phyloP scores from a whole-genome alignment of 2,329 filamentous ascomycete genomes.

The Colletotrichum spinosum region DNA sequence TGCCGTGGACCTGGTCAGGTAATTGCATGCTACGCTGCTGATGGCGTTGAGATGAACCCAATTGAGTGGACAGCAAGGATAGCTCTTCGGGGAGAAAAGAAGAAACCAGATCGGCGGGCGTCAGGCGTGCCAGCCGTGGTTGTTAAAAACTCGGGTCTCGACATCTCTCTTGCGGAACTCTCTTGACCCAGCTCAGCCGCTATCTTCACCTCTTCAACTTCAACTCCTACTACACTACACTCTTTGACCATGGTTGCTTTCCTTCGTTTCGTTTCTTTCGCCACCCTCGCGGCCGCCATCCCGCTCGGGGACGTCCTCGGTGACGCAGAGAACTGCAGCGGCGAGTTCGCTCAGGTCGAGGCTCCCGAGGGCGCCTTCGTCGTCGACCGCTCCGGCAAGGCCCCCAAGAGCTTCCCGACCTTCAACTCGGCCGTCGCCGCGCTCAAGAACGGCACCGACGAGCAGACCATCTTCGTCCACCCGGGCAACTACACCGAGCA shows the following conservation, averaged over 20 bases:
- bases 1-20: not conserved
- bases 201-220: not conserved
- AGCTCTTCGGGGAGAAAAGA: not conserved
- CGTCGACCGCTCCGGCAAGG: slow-evolving; percentile 27
- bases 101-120: slow-evolving; percentile 1
- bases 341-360: slow-evolving; percentile 12
- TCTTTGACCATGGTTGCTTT: slow-evolving; percentile 24
- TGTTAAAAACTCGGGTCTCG: slow-evolving; percentile 16
- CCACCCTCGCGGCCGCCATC: slow-evolving; percentile 3
- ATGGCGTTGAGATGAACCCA: slow-evolving; percentile 15
- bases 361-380: slow-evolving; percentile 10
- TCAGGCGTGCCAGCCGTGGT: not conserved
- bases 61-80: not conserved
- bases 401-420: slow-evolving; percentile 23
- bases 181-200: not conserved
- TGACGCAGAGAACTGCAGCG: slow-evolving; percentile 19
- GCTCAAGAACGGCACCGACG: slow-evolving; percentile 40
- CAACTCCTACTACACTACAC: slow-evolving; percentile 1
- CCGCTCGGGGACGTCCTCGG: not conserved
- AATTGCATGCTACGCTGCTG: slow-evolving; percentile 11
- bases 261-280: slow-evolving; percentile 4
- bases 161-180: not conserved
- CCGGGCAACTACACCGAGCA: slow-evolving; percentile 64
- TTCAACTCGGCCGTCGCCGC: slow-evolving; percentile 35
- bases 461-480: slow-evolving; percentile 63